Conservation (phyloP, 2,329 filamentous ascomycete species). For the Monilinia vaccinii-corymbosi region DNA sequence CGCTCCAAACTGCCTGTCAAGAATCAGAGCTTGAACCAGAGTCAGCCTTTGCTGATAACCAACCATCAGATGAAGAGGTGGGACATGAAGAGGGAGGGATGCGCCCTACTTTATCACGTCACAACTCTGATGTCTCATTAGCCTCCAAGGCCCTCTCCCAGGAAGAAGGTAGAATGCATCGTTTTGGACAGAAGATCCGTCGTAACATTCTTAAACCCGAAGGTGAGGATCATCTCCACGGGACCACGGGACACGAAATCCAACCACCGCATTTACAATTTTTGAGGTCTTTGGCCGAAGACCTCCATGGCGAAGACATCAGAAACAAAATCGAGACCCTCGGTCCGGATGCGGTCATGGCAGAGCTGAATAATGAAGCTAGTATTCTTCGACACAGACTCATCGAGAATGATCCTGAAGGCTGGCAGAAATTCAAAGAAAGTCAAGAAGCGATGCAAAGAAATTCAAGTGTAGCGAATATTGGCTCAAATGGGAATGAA, state of each 20-base stretch:
- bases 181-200: slow-evolving; percentile 56
- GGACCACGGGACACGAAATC: slow-evolving; percentile 36
- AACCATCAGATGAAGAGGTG: slow-evolving; percentile 34
- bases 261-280: slow-evolving; percentile 31
- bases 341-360: slow-evolving; percentile 49
- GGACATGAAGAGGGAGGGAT: slow-evolving; percentile 30
- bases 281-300: slow-evolving; percentile 54
- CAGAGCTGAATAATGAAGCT: slow-evolving; percentile 43
- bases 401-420: slow-evolving; percentile 53
- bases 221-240: slow-evolving; percentile 16
- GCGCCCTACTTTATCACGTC: slow-evolving; percentile 41
- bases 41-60: slow-evolving; percentile 21
- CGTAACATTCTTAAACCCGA: slow-evolving; percentile 47
- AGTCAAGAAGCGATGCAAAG: slow-evolving; percentile 37
- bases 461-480: slow-evolving; percentile 18
- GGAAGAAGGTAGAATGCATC: slow-evolving; percentile 63
- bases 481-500: slow-evolving; percentile 16
- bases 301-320: slow-evolving; percentile 51
- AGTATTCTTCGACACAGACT: slow-evolving; percentile 36
- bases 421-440: slow-evolving; percentile 56
- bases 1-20: slow-evolving; percentile 12
- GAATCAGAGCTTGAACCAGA: slow-evolving; percentile 20
- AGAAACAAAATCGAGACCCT: slow-evolving; percentile 40
- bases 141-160: slow-evolving; percentile 54
- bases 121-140: slow-evolving; percentile 58